phyloP scores from a whole-genome alignment of 2,329 filamentous ascomycete species.

The Claviceps humidiphila region DNA sequence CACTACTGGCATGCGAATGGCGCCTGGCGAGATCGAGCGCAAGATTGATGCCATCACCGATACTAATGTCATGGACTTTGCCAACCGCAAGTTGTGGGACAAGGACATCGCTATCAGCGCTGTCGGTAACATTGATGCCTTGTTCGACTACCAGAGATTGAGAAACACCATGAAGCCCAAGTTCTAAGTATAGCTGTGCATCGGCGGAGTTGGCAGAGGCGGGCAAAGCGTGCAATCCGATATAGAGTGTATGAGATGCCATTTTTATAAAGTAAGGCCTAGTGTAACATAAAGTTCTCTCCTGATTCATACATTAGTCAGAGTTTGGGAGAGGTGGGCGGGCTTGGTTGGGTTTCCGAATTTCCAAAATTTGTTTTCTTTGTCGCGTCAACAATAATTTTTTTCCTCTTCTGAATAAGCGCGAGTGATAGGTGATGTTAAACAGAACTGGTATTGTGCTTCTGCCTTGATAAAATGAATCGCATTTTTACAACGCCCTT shows the following conservation, averaged over 20 bases:
- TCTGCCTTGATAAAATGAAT: background rate
- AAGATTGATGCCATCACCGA: slow-evolving; percentile 79
- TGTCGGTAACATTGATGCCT: slow-evolving; percentile 82
- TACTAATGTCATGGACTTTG: slow-evolving; percentile 96
- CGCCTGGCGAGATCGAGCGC: slow-evolving; percentile 86
- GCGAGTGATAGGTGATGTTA: background rate
- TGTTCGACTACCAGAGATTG: slow-evolving; percentile 65
- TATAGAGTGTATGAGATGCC: slow-evolving; percentile 46
- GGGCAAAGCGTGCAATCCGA: slow-evolving; percentile 25
- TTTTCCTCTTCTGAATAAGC: background rate
- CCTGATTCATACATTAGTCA: slow-evolving; percentile 23
- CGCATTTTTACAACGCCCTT: background rate
- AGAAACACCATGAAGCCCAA: slow-evolving; percentile 82
- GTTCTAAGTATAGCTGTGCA: slow-evolving; percentile 30
- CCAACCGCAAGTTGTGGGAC: slow-evolving; percentile 92
- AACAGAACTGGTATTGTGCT: background rate
- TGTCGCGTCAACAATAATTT: slow-evolving; percentile 3
- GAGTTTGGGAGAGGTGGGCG: slow-evolving; percentile 4
- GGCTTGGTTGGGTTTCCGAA: background rate
- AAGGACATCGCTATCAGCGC: slow-evolving; percentile 90
- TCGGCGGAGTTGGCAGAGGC: slow-evolving; percentile 14
- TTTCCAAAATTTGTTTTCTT: slow-evolving; percentile 5
- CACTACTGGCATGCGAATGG: slow-evolving; percentile 87
- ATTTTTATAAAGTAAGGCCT: slow-evolving; percentile 27
- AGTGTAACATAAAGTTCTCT: slow-evolving; percentile 40